phyloP scores from a whole-genome alignment of 192 early-diverging fungal species.

The Mortierella antarctica region DNA sequence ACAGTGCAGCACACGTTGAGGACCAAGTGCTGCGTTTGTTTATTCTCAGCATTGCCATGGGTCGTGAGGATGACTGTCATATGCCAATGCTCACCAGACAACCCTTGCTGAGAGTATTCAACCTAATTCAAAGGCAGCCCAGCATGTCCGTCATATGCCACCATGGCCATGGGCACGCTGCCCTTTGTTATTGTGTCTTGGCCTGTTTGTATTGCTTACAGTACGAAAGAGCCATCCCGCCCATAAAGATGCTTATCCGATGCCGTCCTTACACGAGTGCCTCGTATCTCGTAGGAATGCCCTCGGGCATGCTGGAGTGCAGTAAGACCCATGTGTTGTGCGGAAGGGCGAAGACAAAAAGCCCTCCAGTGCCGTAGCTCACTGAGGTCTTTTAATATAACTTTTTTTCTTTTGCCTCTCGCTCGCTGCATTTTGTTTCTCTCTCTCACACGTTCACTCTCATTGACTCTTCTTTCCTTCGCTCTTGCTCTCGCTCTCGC shows the following conservation, averaged over 20 bases:
- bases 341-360: background rate
- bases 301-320: too few species aligned
- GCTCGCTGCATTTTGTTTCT: conserved; percentile 2
- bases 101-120: background rate
- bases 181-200: too few species aligned
- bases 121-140: conserved; percentile 4
- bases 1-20: too few species aligned
- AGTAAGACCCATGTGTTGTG: background rate
- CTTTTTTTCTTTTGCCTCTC: background rate
- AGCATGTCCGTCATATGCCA: background rate
- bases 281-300: too few species aligned
- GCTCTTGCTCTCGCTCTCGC: background rate
- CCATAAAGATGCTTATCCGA: too few species aligned
- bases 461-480: background rate
- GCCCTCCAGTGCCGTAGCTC: background rate
- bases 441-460: background rate
- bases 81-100: conserved; percentile 45
- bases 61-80: conserved; percentile 32
- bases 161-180: background rate
- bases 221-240: too few species aligned
- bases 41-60: conserved; percentile 9
- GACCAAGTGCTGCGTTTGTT: background rate
- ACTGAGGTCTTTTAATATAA: background rate
- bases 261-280: too few species aligned
- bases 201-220: too few species aligned